phyloP scores from a whole-genome alignment of 169 alveolate genomes.

The Amoebophrya sp. region DNA sequence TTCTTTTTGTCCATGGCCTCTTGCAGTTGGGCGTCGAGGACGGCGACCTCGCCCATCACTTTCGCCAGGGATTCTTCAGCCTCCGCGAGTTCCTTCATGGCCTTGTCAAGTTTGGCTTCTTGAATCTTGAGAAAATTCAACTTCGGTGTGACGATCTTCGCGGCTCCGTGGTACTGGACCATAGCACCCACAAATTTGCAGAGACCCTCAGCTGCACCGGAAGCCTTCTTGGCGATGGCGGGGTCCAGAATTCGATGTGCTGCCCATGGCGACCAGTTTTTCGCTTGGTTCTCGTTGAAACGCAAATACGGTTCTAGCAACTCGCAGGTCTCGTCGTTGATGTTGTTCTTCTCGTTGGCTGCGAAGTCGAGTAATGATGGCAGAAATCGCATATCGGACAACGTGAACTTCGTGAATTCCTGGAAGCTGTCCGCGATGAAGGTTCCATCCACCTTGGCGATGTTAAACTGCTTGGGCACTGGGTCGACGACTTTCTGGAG shows the following conservation, averaged over 20 bases:
- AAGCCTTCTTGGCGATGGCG: constrained; percentile 41
- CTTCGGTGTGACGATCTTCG: constrained; percentile 92
- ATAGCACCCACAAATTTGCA: constrained; percentile 83
- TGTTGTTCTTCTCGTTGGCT: constrained; percentile 62
- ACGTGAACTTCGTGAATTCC: constrained; percentile 72
- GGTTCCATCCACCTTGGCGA: not conserved
- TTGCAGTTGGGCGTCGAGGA: constrained; percentile 42
- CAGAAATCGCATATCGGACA: constrained; percentile 76
- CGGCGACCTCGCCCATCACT: constrained; percentile 47
- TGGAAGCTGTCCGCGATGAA: constrained; percentile 84
- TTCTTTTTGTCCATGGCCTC: constrained; percentile 44
- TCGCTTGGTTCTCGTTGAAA: not conserved
- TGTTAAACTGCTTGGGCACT: constrained; percentile 31
- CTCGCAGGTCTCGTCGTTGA: constrained; percentile 92
- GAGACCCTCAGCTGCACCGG: constrained; percentile 61
- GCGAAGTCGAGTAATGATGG: constrained; percentile 73
- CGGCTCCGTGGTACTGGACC: constrained; percentile 84
- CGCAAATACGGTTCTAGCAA: constrained; percentile 84
- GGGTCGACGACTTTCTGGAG: constrained; percentile 59
- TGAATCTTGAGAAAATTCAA: constrained; percentile 78
- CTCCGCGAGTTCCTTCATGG: constrained; percentile 40
- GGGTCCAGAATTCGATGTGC: constrained; percentile 36
- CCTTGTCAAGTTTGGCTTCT: constrained; percentile 66
- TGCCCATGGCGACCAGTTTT: constrained; percentile 42
- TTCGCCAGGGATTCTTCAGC: constrained; percentile 45